Evolutionary conservation across 768 basidiomycete species (phyloP).

Genomic region (Sarcomyxa edulis): DNA sequence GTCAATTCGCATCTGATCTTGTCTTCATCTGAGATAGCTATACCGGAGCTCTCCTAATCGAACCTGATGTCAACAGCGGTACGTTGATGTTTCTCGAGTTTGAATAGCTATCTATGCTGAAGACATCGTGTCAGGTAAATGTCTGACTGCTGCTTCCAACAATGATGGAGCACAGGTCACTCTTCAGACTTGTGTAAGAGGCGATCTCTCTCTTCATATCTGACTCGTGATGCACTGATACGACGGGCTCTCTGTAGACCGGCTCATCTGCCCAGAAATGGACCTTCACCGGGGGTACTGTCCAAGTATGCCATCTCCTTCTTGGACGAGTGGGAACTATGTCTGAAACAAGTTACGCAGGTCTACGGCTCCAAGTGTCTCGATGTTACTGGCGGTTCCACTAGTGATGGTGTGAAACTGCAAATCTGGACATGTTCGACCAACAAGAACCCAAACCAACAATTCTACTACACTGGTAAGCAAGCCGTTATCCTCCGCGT

Average conservation of each 20-base stretch:
- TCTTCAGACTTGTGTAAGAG: conserved; percentile 39
- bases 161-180: conserved; percentile 42
- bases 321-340: no score
- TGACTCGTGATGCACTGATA: no score
- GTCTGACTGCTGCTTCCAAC: conserved; percentile 46
- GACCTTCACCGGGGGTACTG: conserved; percentile 36
- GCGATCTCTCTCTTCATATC: no score
- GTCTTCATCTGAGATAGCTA: no score
- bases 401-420: conserved; percentile 38
- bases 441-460: conserved; percentile 38
- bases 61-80: conserved; percentile 5
- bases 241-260: no score
- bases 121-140: conserved; percentile 47
- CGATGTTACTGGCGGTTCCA: conserved; percentile 38
- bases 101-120: no score
- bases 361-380: conserved; percentile 43
- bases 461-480: conserved; percentile 39
- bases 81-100: no score
- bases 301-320: no score
- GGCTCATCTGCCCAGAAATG: conserved; percentile 45
- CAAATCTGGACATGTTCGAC: conserved; percentile 46
- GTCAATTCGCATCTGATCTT: no score
- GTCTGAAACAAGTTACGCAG: no score
- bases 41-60: conserved; percentile 5
- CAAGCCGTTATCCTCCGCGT: not conserved